A percentile compares a stretch with the other conserved stretches of the same genome.
Conservation (phyloP, 495 filamentous ascomycete genomes). For the Sordaria brevicollis region DNA sequence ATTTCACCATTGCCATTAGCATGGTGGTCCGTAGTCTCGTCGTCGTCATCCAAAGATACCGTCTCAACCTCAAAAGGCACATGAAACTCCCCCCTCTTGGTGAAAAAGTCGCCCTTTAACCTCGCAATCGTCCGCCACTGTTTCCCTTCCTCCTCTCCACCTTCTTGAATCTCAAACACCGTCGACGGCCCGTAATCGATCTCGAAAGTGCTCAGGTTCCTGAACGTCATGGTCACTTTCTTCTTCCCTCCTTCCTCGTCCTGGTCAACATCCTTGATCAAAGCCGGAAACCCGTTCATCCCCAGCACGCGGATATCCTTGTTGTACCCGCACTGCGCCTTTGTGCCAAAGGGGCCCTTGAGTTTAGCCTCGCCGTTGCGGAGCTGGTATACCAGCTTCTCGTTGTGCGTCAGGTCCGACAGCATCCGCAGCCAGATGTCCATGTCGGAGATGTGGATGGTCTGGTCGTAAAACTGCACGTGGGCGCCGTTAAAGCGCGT, state of each 20-base stretch:
- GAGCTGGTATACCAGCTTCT: slow-evolving; percentile 8
- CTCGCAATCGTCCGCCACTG: slow-evolving; percentile 6
- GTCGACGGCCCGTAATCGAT: slow-evolving; percentile 20
- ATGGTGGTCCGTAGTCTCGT: too few relatives aligned
- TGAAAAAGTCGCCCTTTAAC: slow-evolving; percentile 19
- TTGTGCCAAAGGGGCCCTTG: background rate
- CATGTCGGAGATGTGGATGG: slow-evolving; percentile 15
- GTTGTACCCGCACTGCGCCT: slow-evolving; percentile 7
- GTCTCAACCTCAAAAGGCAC: background rate
- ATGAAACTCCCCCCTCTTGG: slow-evolving; percentile 1
- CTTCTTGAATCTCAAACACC: slow-evolving; percentile 16
- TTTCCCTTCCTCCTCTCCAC: slow-evolving; percentile 6
- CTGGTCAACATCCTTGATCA: slow-evolving; percentile 4
- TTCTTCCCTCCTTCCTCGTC: too few relatives aligned
- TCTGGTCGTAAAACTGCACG: slow-evolving; percentile 16
- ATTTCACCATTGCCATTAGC: background rate
- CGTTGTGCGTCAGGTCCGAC: slow-evolving; percentile 3
- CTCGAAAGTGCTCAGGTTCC: slow-evolving; percentile 21
- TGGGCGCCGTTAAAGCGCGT: slow-evolving; percentile 10
- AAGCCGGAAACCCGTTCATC: slow-evolving; percentile 14
- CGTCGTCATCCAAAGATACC: background rate
- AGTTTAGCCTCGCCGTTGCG: slow-evolving; percentile 12
- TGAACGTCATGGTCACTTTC: slow-evolving; percentile 3
- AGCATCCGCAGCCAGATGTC: slow-evolving; percentile 17
- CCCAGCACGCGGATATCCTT: slow-evolving; percentile 16